Conservation (phyloP, 768 basidiomycete genomes). For the Glaciozyma martinii region DNA sequence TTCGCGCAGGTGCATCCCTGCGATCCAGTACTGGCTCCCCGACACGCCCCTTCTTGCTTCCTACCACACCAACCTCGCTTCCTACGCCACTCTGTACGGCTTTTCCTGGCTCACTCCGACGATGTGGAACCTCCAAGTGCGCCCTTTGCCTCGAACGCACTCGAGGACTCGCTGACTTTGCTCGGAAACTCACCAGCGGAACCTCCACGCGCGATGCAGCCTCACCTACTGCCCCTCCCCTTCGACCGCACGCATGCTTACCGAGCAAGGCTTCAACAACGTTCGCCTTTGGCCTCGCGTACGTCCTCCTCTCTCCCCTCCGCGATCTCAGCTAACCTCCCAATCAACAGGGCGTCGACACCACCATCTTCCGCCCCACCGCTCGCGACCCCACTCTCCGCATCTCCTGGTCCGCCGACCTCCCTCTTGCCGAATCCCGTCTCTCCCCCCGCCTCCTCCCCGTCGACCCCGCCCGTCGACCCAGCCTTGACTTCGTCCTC, state of each 20-base stretch:
- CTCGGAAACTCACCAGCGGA: too few relatives aligned
- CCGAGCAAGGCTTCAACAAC: slow-evolving; percentile 36
- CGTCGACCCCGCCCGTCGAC: neutral
- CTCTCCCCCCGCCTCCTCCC: slow-evolving; percentile 14
- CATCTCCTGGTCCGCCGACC: slow-evolving; percentile 36
- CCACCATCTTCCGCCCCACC: slow-evolving; percentile 38
- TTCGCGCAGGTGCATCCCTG: slow-evolving; percentile 12
- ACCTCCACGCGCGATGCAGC: too few relatives aligned
- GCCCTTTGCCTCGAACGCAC: slow-evolving; percentile 9
- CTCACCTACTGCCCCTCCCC: slow-evolving; percentile 44
- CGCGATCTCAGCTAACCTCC: neutral
- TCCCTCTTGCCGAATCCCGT: slow-evolving; percentile 9
- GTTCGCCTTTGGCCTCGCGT: slow-evolving; percentile 43
- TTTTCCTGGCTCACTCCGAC: slow-evolving; percentile 41
- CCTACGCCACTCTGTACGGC: slow-evolving; percentile 45
- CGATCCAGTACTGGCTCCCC: slow-evolving; percentile 19
- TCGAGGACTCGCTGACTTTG: neutral
- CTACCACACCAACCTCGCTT: slow-evolving; percentile 43
- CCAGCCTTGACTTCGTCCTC: neutral
- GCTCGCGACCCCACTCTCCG: slow-evolving; percentile 36
- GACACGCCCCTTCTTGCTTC: slow-evolving; percentile 38
- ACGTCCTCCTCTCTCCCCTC: neutral
- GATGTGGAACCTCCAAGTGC: slow-evolving; percentile 40
- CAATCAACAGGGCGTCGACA: slow-evolving; percentile 39
- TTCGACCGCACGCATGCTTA: slow-evolving; percentile 41